Conservation (phyloP, 306 rosid species). For the Quercus aquifolioides region DNA sequence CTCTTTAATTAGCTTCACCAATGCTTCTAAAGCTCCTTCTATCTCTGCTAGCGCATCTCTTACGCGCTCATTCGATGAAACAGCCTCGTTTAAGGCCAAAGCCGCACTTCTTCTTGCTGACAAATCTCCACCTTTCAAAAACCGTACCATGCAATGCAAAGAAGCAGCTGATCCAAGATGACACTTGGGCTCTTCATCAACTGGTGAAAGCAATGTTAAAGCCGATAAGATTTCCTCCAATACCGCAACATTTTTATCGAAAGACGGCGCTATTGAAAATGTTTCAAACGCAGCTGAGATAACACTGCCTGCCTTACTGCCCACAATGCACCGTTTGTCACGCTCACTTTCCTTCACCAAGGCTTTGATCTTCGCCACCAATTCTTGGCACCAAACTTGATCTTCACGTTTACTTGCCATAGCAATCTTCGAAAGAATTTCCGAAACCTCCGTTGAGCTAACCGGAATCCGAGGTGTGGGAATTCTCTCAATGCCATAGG, state of each 20-base stretch:
- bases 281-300: slow-evolving; percentile 27
- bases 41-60: slow-evolving; percentile 4
- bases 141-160: slow-evolving; percentile 33
- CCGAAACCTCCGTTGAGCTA: slow-evolving; percentile 13
- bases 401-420: slow-evolving; percentile 7
- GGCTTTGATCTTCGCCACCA: slow-evolving; percentile 27
- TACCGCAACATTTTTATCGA: slow-evolving; percentile 12
- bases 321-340: slow-evolving; percentile 34
- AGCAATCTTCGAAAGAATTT: slow-evolving; percentile 15
- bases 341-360: slow-evolving; percentile 41
- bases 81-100: slow-evolving; percentile 32
- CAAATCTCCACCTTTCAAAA: slow-evolving; percentile 35
- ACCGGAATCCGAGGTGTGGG: slow-evolving; percentile 45
- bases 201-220: slow-evolving; percentile 29
- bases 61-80: slow-evolving; percentile 19
- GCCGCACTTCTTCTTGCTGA: slow-evolving; percentile 25
- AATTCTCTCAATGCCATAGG: slow-evolving; percentile 43
- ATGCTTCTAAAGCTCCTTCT: slow-evolving; percentile 31
- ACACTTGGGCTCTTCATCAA: slow-evolving; percentile 30
- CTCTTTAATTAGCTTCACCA: slow-evolving; percentile 50
- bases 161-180: slow-evolving; percentile 26
- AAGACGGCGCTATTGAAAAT: slow-evolving; percentile 5
- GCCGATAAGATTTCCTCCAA: slow-evolving; percentile 38
- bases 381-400: background rate
- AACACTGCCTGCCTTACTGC: slow-evolving; percentile 19